Evolutionary conservation across 805 yeast species (phyloP), one percentile per base, ranked within the genome.

Genomic region (Pichia kluyveri): DNA sequence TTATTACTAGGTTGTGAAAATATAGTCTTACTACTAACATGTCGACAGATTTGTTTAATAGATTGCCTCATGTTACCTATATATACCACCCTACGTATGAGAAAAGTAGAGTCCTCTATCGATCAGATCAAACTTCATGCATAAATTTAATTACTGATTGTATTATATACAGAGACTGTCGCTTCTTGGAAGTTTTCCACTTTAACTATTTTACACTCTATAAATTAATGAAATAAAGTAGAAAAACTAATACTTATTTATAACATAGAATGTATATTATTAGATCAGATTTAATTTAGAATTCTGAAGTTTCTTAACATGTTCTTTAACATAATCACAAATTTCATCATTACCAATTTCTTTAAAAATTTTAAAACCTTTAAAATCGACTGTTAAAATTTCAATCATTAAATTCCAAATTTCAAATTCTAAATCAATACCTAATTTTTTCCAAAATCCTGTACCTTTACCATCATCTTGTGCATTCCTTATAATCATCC

Each of bases 401-500:
- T 56, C 57, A 39, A 30, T 37, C 49, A 62, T 57, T 8, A 51
- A 37, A 39, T 52, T 46, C 67, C 67, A 63, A 19, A 63, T 45
- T 36, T 47, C 54, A 18, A 58, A 49, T 47, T 63, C 68, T 32
- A 62, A 45, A 50, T 62, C 66, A 8, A n/a, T 27, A 48, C 44
- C 42, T 50, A 56, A 15, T 51, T 49, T 18, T 50, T 58, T 40
- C 50, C 52, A 46, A 19, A 48, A 48, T 4, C 34, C 39, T 7
- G 9, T 38, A 5, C 14, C 14, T 17, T 42, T 40, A 27, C 51
- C 48, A 30, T 58, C 63, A 38, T 58, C 60, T 47, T 59, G 60
- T 8, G 68, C 68, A 50, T 55, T 57, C 32, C 68, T 46, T 23
- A 63, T 52, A 8, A 60, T 44, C 40, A 51, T 51, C 66, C 66